A percentile compares a stretch with the other conserved stretches of the same genome.
Evolutionary conservation across 2,329 filamentous ascomycete genomes (phyloP).

Genomic region (Xylariomycetidae sp.): DNA sequence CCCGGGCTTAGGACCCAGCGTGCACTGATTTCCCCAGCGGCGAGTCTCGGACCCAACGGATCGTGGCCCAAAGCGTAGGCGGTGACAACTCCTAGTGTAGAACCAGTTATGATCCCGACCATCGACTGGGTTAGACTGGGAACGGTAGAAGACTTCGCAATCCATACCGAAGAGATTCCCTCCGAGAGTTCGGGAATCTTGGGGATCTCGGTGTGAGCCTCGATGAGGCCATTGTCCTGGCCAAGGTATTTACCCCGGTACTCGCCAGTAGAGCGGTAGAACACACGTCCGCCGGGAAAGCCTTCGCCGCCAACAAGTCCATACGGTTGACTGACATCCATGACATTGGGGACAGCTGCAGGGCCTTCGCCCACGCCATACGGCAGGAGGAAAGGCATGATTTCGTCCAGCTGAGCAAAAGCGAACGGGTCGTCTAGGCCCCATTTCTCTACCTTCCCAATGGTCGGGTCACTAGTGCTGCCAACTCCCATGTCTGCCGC

Average conservation of each 20-base stretch:
- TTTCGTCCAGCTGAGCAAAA: slow-evolving; percentile 72
- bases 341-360: slow-evolving; percentile 73
- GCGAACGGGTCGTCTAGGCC: slow-evolving; percentile 69
- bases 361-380: slow-evolving; percentile 77
- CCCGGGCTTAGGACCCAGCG: slow-evolving; percentile 89
- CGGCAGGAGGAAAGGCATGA: slow-evolving; percentile 64
- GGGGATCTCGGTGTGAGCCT: slow-evolving; percentile 68
- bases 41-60: slow-evolving; percentile 53
- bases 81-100: slow-evolving; percentile 75
- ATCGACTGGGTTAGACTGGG: slow-evolving; percentile 68
- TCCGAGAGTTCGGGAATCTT: slow-evolving; percentile 64
- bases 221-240: slow-evolving; percentile 51
- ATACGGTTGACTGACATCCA: slow-evolving; percentile 84
- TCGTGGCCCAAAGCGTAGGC: slow-evolving; percentile 68
- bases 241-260: slow-evolving; percentile 70
- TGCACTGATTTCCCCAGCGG: slow-evolving; percentile 73
- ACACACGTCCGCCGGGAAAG: slow-evolving; percentile 73
- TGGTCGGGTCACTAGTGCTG: slow-evolving; percentile 75
- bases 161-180: slow-evolving; percentile 76
- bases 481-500: slow-evolving; percentile 70
- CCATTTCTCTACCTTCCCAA: slow-evolving; percentile 74
- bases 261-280: slow-evolving; percentile 70
- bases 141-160: slow-evolving; percentile 73
- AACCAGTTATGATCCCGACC: slow-evolving; percentile 76
- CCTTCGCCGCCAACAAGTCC: slow-evolving; percentile 83